phyloP scores from a whole-genome alignment of 1,284 basidiomycete species.

The Dichomitus squalens region DNA sequence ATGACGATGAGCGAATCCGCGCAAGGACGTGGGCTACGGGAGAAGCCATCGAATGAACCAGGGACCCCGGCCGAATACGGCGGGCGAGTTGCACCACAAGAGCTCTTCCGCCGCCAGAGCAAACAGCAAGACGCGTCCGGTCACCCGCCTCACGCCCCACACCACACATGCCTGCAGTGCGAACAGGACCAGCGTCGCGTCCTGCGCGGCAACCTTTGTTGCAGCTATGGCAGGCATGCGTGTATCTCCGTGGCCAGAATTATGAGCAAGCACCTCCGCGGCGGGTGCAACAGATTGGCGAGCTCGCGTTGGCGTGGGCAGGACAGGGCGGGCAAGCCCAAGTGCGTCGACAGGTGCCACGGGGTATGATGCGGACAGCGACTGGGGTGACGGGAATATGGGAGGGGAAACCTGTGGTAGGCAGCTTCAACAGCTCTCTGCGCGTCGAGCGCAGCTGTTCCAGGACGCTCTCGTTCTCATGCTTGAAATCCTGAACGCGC shows the following conservation, averaged over 20 bases:
- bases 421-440: constrained; percentile 21
- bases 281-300: constrained; percentile 2
- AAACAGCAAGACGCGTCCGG: constrained; percentile 41
- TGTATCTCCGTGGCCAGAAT: no score
- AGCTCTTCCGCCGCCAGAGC: no score
- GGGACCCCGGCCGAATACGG: no score
- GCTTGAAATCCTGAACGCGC: constrained; percentile 28
- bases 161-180: constrained; percentile 45
- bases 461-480: constrained; percentile 31
- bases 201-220: constrained; percentile 32
- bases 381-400: constrained; percentile 13
- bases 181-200: constrained; percentile 42
- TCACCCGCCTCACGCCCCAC: constrained; percentile 38
- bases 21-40: no score
- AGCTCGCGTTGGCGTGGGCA: constrained; percentile 3
- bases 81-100: no score
- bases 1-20: no score
- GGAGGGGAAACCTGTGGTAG: constrained; percentile 16
- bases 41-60: no score
- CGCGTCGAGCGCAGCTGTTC: constrained; percentile 25
- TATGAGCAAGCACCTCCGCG: constrained; percentile 38
- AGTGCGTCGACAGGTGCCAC: constrained; percentile 3
- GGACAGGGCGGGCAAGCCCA: constrained; percentile 5
- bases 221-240: constrained; percentile 34
- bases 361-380: constrained; percentile 4